phyloP scores from a whole-genome alignment of 768 basidiomycete genomes.

The Ephemerocybe angulata region DNA sequence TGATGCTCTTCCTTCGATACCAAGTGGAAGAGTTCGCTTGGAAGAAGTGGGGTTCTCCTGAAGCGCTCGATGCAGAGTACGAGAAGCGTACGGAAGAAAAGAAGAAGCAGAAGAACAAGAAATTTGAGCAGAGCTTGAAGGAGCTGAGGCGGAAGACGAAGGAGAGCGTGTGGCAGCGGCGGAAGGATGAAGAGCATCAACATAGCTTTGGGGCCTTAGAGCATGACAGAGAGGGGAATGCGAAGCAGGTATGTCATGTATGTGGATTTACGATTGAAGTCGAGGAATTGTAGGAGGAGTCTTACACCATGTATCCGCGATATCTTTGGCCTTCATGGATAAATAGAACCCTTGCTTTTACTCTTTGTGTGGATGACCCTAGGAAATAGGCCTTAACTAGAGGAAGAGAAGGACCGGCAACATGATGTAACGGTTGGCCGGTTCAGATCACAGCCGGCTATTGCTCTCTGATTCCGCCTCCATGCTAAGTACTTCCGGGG shows the following conservation, averaged over 20 bases:
- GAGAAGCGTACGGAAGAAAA: constrained; percentile 75
- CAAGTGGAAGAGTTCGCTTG: constrained; percentile 97
- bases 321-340: too few relatives aligned
- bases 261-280: constrained; percentile 93
- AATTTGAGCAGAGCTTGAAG: constrained; percentile 86
- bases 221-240: constrained; percentile 48
- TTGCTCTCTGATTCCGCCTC: neutral
- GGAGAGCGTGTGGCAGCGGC: constrained; percentile 85
- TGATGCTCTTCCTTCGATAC: constrained; percentile 95
- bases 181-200: constrained; percentile 83
- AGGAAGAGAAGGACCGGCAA: neutral
- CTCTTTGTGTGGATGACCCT: neutral
- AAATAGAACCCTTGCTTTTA: too few relatives aligned
- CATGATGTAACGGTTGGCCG: neutral
- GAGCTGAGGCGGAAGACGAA: constrained; percentile 83
- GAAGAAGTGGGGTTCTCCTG: constrained; percentile 96
- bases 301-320: too few relatives aligned
- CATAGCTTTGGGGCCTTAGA: constrained; percentile 73
- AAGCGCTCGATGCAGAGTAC: constrained; percentile 87
- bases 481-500: too few relatives aligned
- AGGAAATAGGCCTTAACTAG: neutral
- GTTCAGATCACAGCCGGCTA: neutral
- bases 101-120: constrained; percentile 87
- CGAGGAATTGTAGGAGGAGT: constrained; percentile 66
- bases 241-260: constrained; percentile 74